Conservation (phyloP, 2,329 filamentous ascomycete species). For the Penicillium griseofulvum region DNA sequence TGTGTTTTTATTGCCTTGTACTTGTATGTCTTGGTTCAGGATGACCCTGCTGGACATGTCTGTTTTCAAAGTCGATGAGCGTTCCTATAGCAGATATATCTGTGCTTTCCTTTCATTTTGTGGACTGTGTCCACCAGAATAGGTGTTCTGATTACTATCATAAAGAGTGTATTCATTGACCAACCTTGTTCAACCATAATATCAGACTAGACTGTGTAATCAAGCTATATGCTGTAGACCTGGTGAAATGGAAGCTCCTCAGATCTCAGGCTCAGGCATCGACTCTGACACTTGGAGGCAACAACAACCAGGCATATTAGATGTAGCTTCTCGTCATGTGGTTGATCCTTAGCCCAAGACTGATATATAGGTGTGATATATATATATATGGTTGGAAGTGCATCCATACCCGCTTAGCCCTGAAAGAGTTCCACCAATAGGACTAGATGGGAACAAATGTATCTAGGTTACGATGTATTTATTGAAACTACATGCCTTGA, state of each 20-base stretch:
- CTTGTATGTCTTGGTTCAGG: constrained; percentile 19
- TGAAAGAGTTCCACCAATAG: not conserved
- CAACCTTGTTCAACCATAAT: not conserved
- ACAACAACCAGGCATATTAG: not conserved
- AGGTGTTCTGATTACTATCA: not conserved
- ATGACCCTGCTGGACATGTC: constrained; percentile 5
- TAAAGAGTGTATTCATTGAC: not conserved
- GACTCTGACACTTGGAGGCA: not conserved
- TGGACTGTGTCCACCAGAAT: not conserved
- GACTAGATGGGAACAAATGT: not conserved
- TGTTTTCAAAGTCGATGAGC: constrained; percentile 10
- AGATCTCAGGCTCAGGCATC: not conserved
- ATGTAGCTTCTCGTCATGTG: not conserved
- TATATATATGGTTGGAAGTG: not conserved
- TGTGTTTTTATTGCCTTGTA: constrained; percentile 18
- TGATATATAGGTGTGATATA: too few relatives aligned
- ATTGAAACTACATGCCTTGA: too few relatives aligned
- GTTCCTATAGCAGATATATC: constrained; percentile 9
- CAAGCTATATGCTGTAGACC: not conserved
- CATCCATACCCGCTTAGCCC: not conserved
- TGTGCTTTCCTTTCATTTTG: not conserved
- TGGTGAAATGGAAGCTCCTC: not conserved
- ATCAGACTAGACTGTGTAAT: not conserved
- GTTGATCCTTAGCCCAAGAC: not conserved
- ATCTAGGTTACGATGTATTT: not conserved